phyloP scores from a whole-genome alignment of 1,284 basidiomycete genomes.

The Cutaneotrichosporon arboriforme region DNA sequence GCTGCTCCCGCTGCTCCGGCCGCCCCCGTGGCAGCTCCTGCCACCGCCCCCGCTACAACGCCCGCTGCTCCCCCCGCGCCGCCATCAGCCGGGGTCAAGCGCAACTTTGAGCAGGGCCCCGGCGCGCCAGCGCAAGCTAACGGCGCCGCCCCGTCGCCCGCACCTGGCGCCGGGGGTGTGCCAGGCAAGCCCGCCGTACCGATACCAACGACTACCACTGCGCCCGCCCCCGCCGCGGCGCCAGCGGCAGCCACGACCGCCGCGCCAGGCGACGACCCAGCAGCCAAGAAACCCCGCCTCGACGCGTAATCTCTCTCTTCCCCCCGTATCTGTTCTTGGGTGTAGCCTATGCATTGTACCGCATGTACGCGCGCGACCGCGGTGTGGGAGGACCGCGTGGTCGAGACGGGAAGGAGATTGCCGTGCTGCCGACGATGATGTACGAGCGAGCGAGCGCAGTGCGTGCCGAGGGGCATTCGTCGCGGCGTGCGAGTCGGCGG shows the following conservation, averaged over 20 bases:
- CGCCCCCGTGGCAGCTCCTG: too few relatives aligned
- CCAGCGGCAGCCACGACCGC: neutral
- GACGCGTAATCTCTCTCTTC: neutral
- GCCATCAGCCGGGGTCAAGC: neutral
- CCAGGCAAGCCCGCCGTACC: neutral
- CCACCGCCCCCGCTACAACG: too few relatives aligned
- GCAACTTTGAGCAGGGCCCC: neutral
- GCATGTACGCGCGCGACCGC: neutral
- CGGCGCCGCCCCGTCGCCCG: neutral
- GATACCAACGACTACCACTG: too few relatives aligned
- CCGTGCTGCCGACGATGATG: too few relatives aligned
- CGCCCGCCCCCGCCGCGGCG: neutral
- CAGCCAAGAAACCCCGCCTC: neutral
- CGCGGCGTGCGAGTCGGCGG: too few relatives aligned
- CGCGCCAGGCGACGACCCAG: neutral
- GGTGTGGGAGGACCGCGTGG: too few relatives aligned
- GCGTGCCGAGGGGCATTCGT: too few relatives aligned
- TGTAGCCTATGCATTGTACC: neutral
- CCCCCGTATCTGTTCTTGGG: neutral
- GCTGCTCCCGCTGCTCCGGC: too few relatives aligned
- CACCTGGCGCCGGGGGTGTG: neutral
- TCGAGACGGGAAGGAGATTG: too few relatives aligned
- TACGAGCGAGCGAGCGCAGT: too few relatives aligned
- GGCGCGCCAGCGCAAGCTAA: neutral
- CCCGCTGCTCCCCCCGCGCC: too few relatives aligned